Conservation (phyloP, 177 flowering plant genomes). For the Vitis hybrid region DNA sequence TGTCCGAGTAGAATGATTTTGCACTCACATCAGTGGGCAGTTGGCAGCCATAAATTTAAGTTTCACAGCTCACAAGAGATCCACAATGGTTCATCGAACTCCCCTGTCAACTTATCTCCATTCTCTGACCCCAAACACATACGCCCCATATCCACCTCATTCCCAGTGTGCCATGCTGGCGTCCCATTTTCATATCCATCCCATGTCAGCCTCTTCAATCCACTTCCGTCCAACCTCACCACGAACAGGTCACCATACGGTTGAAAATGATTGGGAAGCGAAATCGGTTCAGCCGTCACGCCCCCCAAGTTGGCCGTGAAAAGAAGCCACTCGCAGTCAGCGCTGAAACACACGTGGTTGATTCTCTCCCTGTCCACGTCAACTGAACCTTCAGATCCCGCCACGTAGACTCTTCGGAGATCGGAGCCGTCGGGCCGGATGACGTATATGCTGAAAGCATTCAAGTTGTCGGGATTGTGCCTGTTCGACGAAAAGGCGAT, state of each 20-base stretch:
- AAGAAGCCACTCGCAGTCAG: constrained; percentile 69
- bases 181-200: constrained; percentile 86
- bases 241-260: constrained; percentile 81
- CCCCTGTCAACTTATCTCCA: constrained; percentile 54
- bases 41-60: no score
- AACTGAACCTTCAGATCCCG: constrained; percentile 40
- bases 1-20: no score
- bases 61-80: constrained; percentile 35
- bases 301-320: constrained; percentile 76
- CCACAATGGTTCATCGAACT: constrained; percentile 73
- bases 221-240: constrained; percentile 76
- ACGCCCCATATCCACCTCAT: constrained; percentile 26
- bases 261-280: constrained; percentile 82
- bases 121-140: constrained; percentile 28
- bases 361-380: constrained; percentile 67
- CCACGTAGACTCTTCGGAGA: constrained; percentile 58
- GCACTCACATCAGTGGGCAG: no score
- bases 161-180: constrained; percentile 59
- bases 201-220: constrained; percentile 75
- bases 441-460: constrained; percentile 53
- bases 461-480: constrained; percentile 49
- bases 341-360: constrained; percentile 85
- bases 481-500: constrained; percentile 87
- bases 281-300: constrained; percentile 79
- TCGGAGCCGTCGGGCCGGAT: constrained; percentile 63